These are phyloP conservation scores for Glebionis coronaria DNA, from an alignment of 129 eudicot species.

Conservation along the genomic window DNA sequence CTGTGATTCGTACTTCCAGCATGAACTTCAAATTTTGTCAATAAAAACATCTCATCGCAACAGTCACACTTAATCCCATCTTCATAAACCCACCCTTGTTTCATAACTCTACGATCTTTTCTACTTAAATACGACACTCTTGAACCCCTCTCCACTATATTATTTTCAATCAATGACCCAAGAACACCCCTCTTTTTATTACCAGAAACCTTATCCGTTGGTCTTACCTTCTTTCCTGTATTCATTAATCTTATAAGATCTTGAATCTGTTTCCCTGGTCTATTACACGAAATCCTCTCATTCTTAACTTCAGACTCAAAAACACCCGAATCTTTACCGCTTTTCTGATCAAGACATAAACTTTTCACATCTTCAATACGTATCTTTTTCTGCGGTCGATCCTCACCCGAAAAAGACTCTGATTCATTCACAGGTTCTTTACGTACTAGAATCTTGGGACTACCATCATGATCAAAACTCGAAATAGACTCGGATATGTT, in stretches of 20 bases:
- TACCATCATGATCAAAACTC: neutral
- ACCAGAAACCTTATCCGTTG: slow-evolving; percentile 11
- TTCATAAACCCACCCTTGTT: slow-evolving; percentile 44
- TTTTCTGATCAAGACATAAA: too few species aligned
- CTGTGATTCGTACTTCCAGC: slow-evolving; percentile 63
- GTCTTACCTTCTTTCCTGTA: neutral
- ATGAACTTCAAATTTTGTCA: slow-evolving; percentile 69
- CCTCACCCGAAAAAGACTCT: too few species aligned
- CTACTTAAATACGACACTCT: slow-evolving; percentile 39
- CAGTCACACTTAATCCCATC: slow-evolving; percentile 70
- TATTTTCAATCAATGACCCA: slow-evolving; percentile 45
- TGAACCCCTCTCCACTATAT: slow-evolving; percentile 33
- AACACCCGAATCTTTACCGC: neutral
- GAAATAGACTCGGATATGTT: neutral
- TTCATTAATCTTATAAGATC: neutral
- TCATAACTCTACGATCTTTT: slow-evolving; percentile 24
- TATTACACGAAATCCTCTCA: neutral
- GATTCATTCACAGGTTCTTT: too few species aligned
- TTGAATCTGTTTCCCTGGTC: neutral
- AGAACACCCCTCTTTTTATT: slow-evolving; percentile 20
- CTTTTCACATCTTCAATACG: too few species aligned
- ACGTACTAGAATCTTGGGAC: neutral
- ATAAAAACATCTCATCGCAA: slow-evolving; percentile 39
- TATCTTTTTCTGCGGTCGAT: neutral
- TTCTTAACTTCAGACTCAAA: neutral